These are phyloP conservation scores for Ustilago hordei DNA, from an alignment of 1,284 basidiomycete genomes.

Conservation along the genomic window DNA sequence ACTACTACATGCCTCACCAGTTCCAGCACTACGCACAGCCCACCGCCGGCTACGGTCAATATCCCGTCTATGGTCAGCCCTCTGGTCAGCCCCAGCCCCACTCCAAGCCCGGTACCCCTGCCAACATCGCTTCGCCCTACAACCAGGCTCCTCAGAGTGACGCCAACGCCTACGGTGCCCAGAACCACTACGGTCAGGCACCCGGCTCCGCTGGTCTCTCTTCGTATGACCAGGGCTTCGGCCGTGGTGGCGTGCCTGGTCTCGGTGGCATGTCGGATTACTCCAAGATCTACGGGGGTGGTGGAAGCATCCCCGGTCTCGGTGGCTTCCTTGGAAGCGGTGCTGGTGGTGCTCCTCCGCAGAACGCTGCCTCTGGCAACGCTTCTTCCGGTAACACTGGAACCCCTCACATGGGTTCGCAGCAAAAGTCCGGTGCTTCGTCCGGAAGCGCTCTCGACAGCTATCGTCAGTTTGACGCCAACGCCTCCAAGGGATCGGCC, in stretches of 20 bases:
- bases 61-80: slow-evolving; percentile 66
- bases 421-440: slow-evolving; percentile 49
- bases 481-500: slow-evolving; percentile 39
- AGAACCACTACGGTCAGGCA: slow-evolving; percentile 58
- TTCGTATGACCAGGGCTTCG: slow-evolving; percentile 66
- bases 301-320: slow-evolving; percentile 55
- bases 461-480: slow-evolving; percentile 54
- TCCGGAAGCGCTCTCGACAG: slow-evolving; percentile 50
- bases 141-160: slow-evolving; percentile 50
- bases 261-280: slow-evolving; percentile 58
- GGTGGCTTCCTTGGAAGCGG: slow-evolving; percentile 56
- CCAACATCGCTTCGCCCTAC: slow-evolving; percentile 65
- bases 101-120: slow-evolving; percentile 63
- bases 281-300: slow-evolving; percentile 64
- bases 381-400: slow-evolving; percentile 39
- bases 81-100: slow-evolving; percentile 60
- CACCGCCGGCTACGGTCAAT: slow-evolving; percentile 67
- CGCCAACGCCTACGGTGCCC: slow-evolving; percentile 55
- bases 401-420: slow-evolving; percentile 52
- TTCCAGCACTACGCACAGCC: slow-evolving; percentile 70
- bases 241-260: slow-evolving; percentile 50
- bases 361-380: slow-evolving; percentile 40
- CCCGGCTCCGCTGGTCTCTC: slow-evolving; percentile 42
- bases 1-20: slow-evolving; percentile 69
- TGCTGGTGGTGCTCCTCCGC: slow-evolving; percentile 44